A percentile compares a stretch with the other conserved stretches of the same genome.
Evolutionary conservation across 495 filamentous ascomycete species (phyloP).

Genomic region (Poronia punctata): DNA sequence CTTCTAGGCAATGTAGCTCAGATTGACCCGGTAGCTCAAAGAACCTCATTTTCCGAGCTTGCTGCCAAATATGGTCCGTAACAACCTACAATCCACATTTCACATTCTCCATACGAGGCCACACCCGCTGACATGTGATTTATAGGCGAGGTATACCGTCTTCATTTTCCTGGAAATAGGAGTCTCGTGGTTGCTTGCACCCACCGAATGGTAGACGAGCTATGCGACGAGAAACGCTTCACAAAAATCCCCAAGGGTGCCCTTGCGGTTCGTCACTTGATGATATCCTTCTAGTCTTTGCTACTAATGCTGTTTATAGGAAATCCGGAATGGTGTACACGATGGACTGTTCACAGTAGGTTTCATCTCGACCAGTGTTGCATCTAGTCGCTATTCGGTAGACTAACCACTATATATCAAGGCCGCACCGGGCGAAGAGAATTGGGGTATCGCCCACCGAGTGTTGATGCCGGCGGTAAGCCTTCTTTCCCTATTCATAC

Average conservation of each 20-base stretch:
- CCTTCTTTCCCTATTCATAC: neutral
- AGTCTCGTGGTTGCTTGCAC: conserved; percentile 36
- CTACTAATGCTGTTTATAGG: conserved; percentile 18
- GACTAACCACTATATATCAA: conserved; percentile 8
- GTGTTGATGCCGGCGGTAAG: conserved; percentile 26
- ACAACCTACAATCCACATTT: too few species aligned
- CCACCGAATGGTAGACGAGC: conserved; percentile 54
- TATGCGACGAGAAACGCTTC: conserved; percentile 64
- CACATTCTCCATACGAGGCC: too few species aligned
- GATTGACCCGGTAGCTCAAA: conserved; percentile 17
- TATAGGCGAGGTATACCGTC: conserved; percentile 22
- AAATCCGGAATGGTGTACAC: conserved; percentile 52
- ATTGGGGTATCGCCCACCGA: conserved; percentile 67
- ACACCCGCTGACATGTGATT: conserved; percentile 4
- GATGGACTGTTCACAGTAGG: conserved; percentile 62
- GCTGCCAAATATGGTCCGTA: conserved; percentile 27
- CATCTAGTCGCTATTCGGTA: neutral
- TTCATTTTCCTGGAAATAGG: conserved; percentile 17
- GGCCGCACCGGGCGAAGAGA: conserved; percentile 52
- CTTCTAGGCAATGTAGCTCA: conserved; percentile 21
- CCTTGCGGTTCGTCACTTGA: conserved; percentile 9
- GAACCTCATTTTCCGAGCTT: conserved; percentile 16
- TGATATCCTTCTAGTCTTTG: neutral
- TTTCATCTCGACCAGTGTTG: neutral
- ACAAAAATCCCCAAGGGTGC: conserved; percentile 41